Conservation (phyloP, 768 basidiomycete species). For the Tricholoma bakamatsutake region DNA sequence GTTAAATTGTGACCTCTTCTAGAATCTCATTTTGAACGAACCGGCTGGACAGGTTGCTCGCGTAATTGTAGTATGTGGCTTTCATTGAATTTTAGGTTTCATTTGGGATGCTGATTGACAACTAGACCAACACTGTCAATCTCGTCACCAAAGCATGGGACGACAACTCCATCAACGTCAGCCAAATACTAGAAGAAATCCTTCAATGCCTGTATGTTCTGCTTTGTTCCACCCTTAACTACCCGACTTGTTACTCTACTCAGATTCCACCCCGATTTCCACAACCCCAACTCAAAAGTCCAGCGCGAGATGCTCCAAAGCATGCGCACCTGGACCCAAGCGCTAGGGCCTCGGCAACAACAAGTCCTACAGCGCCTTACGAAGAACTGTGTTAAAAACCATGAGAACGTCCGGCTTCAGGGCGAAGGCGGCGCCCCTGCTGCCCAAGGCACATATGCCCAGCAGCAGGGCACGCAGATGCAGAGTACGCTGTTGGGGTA, state of each 20-base stretch:
- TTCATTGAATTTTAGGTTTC: not conserved
- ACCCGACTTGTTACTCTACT: not conserved
- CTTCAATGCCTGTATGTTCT: slow-evolving; percentile 56
- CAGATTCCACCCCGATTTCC: slow-evolving; percentile 85
- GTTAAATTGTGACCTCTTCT: slow-evolving; percentile 1
- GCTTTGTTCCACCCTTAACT: not conserved
- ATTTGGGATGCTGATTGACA: too few relatives aligned
- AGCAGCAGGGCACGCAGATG: slow-evolving; percentile 40
- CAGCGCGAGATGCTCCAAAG: slow-evolving; percentile 74
- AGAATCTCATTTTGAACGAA: slow-evolving; percentile 80
- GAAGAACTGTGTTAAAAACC: slow-evolving; percentile 64
- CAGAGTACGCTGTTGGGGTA: slow-evolving; percentile 46
- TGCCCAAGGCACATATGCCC: slow-evolving; percentile 43
- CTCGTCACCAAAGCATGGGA: slow-evolving; percentile 82
- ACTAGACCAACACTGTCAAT: slow-evolving; percentile 56
- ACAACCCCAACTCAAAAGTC: slow-evolving; percentile 52
- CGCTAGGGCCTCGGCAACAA: slow-evolving; percentile 40
- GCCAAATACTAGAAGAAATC: slow-evolving; percentile 53
- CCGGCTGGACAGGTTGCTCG: slow-evolving; percentile 74
- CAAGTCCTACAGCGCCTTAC: slow-evolving; percentile 50
- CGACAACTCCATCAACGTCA: slow-evolving; percentile 53
- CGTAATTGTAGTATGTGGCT: slow-evolving; percentile 52
- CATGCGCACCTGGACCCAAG: slow-evolving; percentile 56
- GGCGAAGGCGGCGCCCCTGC: slow-evolving; percentile 45
- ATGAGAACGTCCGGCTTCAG: slow-evolving; percentile 59